A percentile compares a stretch with the other conserved stretches of the same genome.
Evolutionary conservation across 495 filamentous ascomycete genomes (phyloP).

Genomic region (Penicillium bialowiezense): DNA sequence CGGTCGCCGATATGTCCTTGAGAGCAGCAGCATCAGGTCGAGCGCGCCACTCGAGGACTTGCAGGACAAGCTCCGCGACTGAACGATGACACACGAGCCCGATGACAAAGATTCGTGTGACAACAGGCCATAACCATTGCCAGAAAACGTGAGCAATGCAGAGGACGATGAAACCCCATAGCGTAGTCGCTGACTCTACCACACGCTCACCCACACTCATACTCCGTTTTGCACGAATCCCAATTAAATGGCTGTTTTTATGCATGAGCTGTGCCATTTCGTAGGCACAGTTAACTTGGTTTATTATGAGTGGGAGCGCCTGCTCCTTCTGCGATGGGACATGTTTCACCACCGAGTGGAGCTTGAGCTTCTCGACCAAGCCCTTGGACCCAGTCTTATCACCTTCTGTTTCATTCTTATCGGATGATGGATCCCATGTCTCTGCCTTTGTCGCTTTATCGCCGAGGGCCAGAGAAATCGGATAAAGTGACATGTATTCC

Average conservation of each 20-base stretch:
- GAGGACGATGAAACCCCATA: slow-evolving; percentile 71
- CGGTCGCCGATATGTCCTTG: slow-evolving; percentile 94
- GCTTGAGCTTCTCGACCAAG: slow-evolving; percentile 84
- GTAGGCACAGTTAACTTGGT: slow-evolving; percentile 94
- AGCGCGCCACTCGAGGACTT: slow-evolving; percentile 82
- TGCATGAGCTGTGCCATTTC: slow-evolving; percentile 81
- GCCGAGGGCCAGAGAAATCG: slow-evolving; percentile 82
- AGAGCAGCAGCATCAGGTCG: slow-evolving; percentile 77
- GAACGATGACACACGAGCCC: slow-evolving; percentile 78
- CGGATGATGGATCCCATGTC: slow-evolving; percentile 23
- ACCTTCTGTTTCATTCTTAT: slow-evolving; percentile 52
- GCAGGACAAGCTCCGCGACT: slow-evolving; percentile 75
- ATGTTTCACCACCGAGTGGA: slow-evolving; percentile 79
- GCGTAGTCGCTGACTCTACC: slow-evolving; percentile 84
- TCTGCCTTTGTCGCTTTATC: slow-evolving; percentile 57
- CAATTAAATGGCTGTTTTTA: slow-evolving; percentile 80
- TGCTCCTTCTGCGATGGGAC: slow-evolving; percentile 77
- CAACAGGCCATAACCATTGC: slow-evolving; percentile 74
- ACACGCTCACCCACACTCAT: slow-evolving; percentile 94
- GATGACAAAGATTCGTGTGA: slow-evolving; percentile 69
- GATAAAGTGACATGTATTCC: slow-evolving; percentile 92
- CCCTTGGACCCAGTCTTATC: slow-evolving; percentile 58
- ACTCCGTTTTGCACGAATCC: slow-evolving; percentile 73
- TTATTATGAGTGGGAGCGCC: slow-evolving; percentile 76
- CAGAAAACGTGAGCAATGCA: slow-evolving; percentile 68